These are phyloP conservation scores for Protomyces lactucae-debilis DNA, from an alignment of 1,139 yeast genomes.

Conservation along the genomic window DNA sequence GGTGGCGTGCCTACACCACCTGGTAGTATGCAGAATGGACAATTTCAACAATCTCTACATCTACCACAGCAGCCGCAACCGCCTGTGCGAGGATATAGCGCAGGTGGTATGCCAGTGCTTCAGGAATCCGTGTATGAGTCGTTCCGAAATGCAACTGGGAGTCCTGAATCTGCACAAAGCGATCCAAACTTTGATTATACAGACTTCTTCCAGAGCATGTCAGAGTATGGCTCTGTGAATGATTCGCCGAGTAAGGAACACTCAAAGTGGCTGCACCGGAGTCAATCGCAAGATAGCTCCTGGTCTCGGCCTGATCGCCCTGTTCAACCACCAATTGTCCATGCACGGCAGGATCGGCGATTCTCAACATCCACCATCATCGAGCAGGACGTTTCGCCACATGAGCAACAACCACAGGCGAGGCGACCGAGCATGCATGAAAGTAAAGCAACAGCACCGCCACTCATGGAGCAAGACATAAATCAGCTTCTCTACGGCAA, in stretches of 20 bases:
- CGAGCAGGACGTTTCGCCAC: background rate
- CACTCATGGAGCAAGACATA: background rate
- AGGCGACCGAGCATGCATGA: background rate
- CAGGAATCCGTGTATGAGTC: background rate
- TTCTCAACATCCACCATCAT: background rate
- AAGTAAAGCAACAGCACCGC: background rate
- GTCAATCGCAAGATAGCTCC: background rate
- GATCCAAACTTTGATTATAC: background rate
- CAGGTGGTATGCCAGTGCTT: background rate
- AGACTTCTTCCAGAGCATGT: background rate
- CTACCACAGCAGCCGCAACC: background rate
- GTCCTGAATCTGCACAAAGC: background rate
- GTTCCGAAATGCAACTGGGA: background rate
- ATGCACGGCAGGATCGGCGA: background rate
- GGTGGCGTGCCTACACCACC: background rate
- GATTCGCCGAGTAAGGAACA: background rate
- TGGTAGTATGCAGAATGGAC: background rate
- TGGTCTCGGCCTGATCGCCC: background rate
- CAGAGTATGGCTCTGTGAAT: background rate
- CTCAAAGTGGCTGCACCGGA: background rate
- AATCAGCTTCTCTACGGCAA: background rate
- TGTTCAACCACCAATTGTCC: background rate
- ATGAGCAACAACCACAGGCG: background rate
- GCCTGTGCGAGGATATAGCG: background rate
- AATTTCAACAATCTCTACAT: background rate